Base-by-base conservation (phyloP, 441 rosid species). In the Syzygium malaccense region DNA sequence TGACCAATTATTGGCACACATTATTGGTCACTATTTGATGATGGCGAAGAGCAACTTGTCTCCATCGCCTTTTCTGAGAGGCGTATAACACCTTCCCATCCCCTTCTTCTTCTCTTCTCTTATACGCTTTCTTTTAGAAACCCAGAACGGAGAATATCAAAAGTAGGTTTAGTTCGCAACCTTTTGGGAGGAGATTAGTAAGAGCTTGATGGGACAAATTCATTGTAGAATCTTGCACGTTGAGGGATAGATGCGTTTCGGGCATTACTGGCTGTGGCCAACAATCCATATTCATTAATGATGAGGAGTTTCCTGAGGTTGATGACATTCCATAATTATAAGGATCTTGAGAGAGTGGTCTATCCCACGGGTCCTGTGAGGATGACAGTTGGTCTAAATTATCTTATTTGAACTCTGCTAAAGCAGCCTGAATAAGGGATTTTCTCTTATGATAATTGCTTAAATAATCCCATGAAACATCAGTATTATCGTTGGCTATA, bases 251-350 rank as follows among this genome's bases (percentile, higher is more conserved):
- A 64, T 30, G 6, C 20, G 7, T 30, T 64, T 37, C 7, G 13
- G 17, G 14, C 32, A 14, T 28, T 26, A 60, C 1, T 0, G 6
- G 66, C 32, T 60, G 3, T 0, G 75, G 75, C 11, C 17, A 64
- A 18, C 30, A 7, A 2, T 30, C 75, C 20, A 64, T 10, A 30
- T 30, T 64, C 23, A n/a, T 62, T 19, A 14, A 15, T 64, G 37
- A 64, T 30, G 12, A 64, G 23, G 4, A 19, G 17, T 30, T 64
- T 18, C 11, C 5, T 0, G 3, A 1, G n/a, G 17, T 28, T 0
- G 17, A 60, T 60, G 37, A 12, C 5, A 28, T 1, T 60, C n/a
- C 18, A 64, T 4, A 30, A 30, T 64, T 20, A 30, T 14, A 64
- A 64, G 5, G 23, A 30, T 64, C 41, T 64, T 0, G 11, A 30